Evolutionary conservation across 257 asterid genomes (phyloP), one percentile per base, ranked within the genome.

Genomic region (Solanum peruvianum): DNA sequence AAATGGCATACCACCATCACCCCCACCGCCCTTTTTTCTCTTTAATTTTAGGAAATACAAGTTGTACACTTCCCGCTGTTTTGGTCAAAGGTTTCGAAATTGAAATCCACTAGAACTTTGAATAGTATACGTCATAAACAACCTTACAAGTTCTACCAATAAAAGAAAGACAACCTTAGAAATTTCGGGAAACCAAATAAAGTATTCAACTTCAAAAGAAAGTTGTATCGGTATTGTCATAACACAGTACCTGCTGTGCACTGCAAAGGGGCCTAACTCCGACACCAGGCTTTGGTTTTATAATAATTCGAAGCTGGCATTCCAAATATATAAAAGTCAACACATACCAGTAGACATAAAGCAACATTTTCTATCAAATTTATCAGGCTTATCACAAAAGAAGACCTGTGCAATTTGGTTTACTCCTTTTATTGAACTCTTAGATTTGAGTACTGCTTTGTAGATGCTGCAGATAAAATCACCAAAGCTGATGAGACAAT

Each of bases 381-480:
- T 44, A 39, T 84, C 47, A 87, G 52, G 86, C 75, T 42, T 87
- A 45, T n/a, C 45, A 84, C 76, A 62, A 31, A 62, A 75, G 64
- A 88, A 88, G 89, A 96, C 99, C 99, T 95, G 98, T 69, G 96
- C 96, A 86, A 93, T 92, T 93, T 95, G 98, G 91, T 95, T 95
- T 84, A 96, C 96, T 90, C 94, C 98, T 49, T 86, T 83, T 85
- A 87, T 89, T 82, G 90, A 90, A 78, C 90, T 82, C 77, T 90
- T 91, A 31, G 93, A 86, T 87, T 91, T 90, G 86, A 83, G 56
- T n/a, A 91, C 88, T 35, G 90, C 88, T 88, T 83, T 91, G 88
- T 89, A 91, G 86, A 91, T 88, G 90, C 93, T 91, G 91, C 88
- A 89, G 73, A 67, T 23, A 82, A 88, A 49, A 49, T 41, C 71